Evolutionary conservation across 371 early-diverging fungal genomes (phyloP).

Genomic region (Apophysomyces sp.): DNA sequence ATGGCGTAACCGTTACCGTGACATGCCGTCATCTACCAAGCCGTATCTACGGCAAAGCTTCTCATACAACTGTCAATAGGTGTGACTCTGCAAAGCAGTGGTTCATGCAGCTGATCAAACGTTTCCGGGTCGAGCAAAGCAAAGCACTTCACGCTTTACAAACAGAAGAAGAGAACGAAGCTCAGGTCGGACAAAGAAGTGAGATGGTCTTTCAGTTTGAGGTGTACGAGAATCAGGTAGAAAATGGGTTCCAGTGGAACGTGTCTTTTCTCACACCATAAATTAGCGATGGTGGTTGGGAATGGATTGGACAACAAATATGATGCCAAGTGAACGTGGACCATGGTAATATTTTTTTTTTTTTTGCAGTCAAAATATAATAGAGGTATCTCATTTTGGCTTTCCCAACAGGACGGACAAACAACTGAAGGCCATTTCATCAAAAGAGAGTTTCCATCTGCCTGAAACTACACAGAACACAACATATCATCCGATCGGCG

Average conservation of each 20-base stretch:
- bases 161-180: neutral
- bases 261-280: neutral
- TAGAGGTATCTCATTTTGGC: neutral
- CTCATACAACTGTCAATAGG: neutral
- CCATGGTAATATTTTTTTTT: no score
- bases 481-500: neutral
- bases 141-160: constrained; percentile 16
- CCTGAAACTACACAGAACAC: constrained; percentile 23
- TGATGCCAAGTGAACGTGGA: constrained; percentile 47
- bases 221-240: constrained; percentile 46
- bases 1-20: constrained; percentile 26
- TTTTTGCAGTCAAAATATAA: no score
- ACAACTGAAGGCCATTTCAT: constrained; percentile 27
- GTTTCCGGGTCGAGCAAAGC: constrained; percentile 16
- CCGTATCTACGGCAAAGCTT: neutral
- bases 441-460: constrained; percentile 38
- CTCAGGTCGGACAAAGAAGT: constrained; percentile 13
- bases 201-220: constrained; percentile 52
- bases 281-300: constrained; percentile 47
- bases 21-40: neutral
- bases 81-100: constrained; percentile 3
- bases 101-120: constrained; percentile 7
- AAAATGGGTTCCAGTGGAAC: no score
- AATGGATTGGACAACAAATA: constrained; percentile 47
- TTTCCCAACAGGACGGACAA: constrained; percentile 35